phyloP scores from a whole-genome alignment of 768 basidiomycete species.

The Filobasidium floriforme region DNA sequence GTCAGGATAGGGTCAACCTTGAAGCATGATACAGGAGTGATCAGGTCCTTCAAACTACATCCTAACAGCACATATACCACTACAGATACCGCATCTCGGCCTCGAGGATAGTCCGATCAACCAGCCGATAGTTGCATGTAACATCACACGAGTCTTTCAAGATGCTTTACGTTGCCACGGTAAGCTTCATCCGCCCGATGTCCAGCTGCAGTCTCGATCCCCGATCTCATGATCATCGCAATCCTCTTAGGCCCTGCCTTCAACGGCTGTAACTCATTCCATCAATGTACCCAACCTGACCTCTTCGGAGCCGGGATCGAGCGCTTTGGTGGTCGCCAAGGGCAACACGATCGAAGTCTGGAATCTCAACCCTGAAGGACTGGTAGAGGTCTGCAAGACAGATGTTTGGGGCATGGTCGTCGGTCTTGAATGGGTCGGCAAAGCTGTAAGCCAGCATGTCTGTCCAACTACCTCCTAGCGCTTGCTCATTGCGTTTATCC shows the following conservation, averaged over 20 bases:
- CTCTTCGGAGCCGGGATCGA: conserved; percentile 21
- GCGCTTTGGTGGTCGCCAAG: conserved; percentile 34
- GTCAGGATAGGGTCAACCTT: too few species aligned
- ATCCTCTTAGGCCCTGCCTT: conserved; percentile 34
- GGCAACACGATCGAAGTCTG: conserved; percentile 39
- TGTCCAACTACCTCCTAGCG: too few species aligned
- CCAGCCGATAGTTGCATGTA: too few species aligned
- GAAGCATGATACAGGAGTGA: too few species aligned
- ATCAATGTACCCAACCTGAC: conserved; percentile 27
- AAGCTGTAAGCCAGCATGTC: conserved; percentile 24
- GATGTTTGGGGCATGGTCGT: conserved; percentile 42
- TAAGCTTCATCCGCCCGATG: background rate
- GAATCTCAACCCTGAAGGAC: conserved; percentile 29
- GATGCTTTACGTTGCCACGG: conserved; percentile 13
- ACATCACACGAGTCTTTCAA: too few species aligned
- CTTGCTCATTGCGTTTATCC: too few species aligned
- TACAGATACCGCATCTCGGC: too few species aligned
- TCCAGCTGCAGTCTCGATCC: too few species aligned
- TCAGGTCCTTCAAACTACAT: too few species aligned
- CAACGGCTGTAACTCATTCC: conserved; percentile 37
- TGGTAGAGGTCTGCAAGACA: conserved; percentile 29
- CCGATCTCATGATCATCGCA: too few species aligned
- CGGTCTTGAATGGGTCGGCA: conserved; percentile 32
- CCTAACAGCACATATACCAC: too few species aligned
- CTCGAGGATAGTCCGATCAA: too few species aligned